phyloP scores from a whole-genome alignment of 306 rosid species.

The Castanea crenata region DNA sequence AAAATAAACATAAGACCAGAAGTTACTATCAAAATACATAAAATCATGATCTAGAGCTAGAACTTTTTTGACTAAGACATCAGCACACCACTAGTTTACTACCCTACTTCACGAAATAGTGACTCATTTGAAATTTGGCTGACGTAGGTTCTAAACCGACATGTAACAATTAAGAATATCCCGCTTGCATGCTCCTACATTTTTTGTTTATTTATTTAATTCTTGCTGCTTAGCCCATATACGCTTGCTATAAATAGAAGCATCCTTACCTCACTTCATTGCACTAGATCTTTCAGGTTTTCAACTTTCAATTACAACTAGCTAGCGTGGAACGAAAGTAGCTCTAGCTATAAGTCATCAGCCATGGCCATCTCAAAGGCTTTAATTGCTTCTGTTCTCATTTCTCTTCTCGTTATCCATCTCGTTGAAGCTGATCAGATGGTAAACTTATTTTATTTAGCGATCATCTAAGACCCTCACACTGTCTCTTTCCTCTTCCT shows the following conservation, averaged over 20 bases:
- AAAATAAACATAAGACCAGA: too few species aligned
- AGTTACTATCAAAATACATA: too few species aligned
- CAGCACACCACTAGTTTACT: too few species aligned
- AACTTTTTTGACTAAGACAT: too few species aligned
- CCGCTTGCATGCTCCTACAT: not conserved
- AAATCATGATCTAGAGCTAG: too few species aligned
- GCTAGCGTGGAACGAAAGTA: not conserved
- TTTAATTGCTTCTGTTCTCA: slow-evolving; percentile 21
- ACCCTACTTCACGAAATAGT: too few species aligned
- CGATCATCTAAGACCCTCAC: not conserved
- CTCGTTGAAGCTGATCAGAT: slow-evolving; percentile 24
- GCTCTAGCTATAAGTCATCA: not conserved
- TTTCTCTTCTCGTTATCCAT: slow-evolving; percentile 27
- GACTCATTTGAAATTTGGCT: too few species aligned
- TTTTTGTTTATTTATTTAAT: not conserved
- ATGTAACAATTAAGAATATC: too few species aligned
- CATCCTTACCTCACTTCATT: slow-evolving; percentile 19
- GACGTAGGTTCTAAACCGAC: too few species aligned
- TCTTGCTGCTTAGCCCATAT: not conserved
- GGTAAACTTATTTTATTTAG: slow-evolving; percentile 13
- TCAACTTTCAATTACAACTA: not conserved
- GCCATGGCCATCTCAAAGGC: not conserved
- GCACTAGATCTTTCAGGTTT: slow-evolving; percentile 1
- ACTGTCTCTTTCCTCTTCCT: not conserved
- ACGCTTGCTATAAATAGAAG: slow-evolving; percentile 48